phyloP scores from a whole-genome alignment of 345 rosid genomes.

The Pistacia vera region DNA sequence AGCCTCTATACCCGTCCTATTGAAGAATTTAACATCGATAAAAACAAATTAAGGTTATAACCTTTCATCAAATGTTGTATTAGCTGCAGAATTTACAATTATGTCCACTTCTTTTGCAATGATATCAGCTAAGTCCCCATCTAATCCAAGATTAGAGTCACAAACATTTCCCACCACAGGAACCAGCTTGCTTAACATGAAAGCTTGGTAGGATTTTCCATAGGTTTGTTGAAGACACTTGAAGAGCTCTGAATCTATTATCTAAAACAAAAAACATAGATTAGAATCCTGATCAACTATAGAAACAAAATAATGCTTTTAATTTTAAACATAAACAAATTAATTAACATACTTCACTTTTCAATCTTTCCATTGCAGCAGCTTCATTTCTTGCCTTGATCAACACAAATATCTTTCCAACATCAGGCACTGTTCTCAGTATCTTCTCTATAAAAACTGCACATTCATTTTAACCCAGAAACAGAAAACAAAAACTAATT shows the following conservation, averaged over 20 bases:
- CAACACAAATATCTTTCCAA: constrained; percentile 81
- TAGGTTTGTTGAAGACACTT: constrained; percentile 66
- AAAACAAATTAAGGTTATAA: neutral
- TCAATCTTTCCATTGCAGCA: constrained; percentile 72
- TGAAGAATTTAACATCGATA: too few relatives aligned
- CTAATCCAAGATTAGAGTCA: constrained; percentile 66
- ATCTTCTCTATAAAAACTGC: constrained; percentile 92
- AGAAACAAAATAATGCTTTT: neutral
- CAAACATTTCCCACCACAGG: constrained; percentile 84
- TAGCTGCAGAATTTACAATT: constrained; percentile 66
- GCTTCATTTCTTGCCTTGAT: constrained; percentile 78
- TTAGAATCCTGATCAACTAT: constrained; percentile 1
- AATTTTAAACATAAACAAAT: neutral
- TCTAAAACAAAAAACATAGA: constrained; percentile 40
- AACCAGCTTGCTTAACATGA: constrained; percentile 78
- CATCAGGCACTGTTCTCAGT: constrained; percentile 78
- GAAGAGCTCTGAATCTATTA: constrained; percentile 81
- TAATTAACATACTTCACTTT: constrained; percentile 62
- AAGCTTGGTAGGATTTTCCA: constrained; percentile 73
- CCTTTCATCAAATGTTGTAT: constrained; percentile 79
- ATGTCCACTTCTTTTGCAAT: constrained; percentile 56
- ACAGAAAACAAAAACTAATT: too few relatives aligned
- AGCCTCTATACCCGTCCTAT: too few relatives aligned
- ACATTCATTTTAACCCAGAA: neutral
- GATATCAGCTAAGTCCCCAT: constrained; percentile 56